These are phyloP conservation scores for Talaromyces liani DNA, from an alignment of 495 filamentous ascomycete species.

Conservation along the genomic window DNA sequence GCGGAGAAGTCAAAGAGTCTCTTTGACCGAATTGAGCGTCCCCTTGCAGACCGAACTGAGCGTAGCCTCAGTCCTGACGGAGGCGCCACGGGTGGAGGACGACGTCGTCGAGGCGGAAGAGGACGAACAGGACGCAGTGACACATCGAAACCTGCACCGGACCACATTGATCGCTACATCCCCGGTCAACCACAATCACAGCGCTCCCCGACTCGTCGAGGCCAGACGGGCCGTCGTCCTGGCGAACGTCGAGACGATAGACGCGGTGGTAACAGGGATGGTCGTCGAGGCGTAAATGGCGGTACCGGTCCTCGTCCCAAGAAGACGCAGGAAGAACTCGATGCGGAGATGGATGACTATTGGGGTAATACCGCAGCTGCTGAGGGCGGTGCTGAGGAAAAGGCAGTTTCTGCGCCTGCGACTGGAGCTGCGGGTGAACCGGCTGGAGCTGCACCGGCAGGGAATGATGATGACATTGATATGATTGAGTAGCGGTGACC, in stretches of 20 bases:
- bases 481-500: conserved; percentile 39
- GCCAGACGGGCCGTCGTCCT: conserved; percentile 42
- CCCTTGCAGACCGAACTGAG: conserved; percentile 20
- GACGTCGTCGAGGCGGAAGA: conserved; percentile 33
- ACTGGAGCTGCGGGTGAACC: conserved; percentile 21
- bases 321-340: conserved; percentile 89
- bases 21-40: conserved; percentile 64
- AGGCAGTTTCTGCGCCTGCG: conserved; percentile 20
- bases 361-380: conserved; percentile 39
- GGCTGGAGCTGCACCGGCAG: conserved; percentile 20
- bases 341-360: conserved; percentile 95
- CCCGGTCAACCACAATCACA: conserved; percentile 47
- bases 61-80: conserved; percentile 35
- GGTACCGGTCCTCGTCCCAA: conserved; percentile 45
- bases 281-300: conserved; percentile 18
- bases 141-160: conserved; percentile 59
- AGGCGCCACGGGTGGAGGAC: conserved; percentile 14
- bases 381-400: conserved; percentile 15
- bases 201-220: conserved; percentile 22
- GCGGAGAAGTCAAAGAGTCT: conserved; percentile 62
- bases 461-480: conserved; percentile 50
- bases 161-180: conserved; percentile 78
- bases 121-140: conserved; percentile 49
- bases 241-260: conserved; percentile 34
- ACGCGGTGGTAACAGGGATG: conserved; percentile 26